A percentile compares a stretch with the other conserved stretches of the same genome.
Conservation (phyloP, 2,329 filamentous ascomycete species). For the Chrysosporium keratinophilum region DNA sequence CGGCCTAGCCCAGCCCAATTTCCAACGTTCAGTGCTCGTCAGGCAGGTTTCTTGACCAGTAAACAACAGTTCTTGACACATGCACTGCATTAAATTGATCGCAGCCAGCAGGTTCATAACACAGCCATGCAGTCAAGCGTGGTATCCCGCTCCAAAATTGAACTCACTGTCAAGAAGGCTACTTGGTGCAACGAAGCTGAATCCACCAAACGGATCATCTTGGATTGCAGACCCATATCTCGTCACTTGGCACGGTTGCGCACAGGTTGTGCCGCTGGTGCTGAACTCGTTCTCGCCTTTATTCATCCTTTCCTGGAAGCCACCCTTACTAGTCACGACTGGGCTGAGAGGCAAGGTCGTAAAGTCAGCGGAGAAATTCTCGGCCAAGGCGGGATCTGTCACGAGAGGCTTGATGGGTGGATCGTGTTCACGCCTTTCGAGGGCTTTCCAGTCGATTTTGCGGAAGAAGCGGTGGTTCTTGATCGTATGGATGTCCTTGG, state of each 20-base stretch:
- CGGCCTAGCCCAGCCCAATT: too few species aligned
- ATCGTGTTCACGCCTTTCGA: slow-evolving; percentile 70
- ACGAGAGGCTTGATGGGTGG: slow-evolving; percentile 89
- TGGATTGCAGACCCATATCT: slow-evolving; percentile 15
- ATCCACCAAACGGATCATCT: slow-evolving; percentile 38
- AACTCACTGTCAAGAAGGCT: slow-evolving; percentile 37
- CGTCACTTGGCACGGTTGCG: neutral
- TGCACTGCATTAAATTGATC: neutral
- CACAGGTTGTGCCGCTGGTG: neutral
- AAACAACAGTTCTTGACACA: neutral
- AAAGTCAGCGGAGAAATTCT: slow-evolving; percentile 94
- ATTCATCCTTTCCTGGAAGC: slow-evolving; percentile 23
- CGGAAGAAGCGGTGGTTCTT: slow-evolving; percentile 95
- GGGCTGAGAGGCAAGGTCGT: slow-evolving; percentile 76
- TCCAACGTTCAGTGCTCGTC: too few species aligned
- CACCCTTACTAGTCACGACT: slow-evolving; percentile 38
- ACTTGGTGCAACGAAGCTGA: slow-evolving; percentile 41
- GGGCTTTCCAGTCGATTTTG: slow-evolving; percentile 86
- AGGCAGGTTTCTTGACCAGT: too few species aligned
- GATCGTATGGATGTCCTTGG: slow-evolving; percentile 73
- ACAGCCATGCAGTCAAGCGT: slow-evolving; percentile 8
- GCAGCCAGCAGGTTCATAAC: neutral
- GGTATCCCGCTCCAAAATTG: slow-evolving; percentile 16
- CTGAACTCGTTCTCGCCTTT: slow-evolving; percentile 11
- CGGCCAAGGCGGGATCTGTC: slow-evolving; percentile 87